Base-by-base conservation (phyloP, 2,329 filamentous ascomycete genomes). In the Metarhizium guizhouense region DNA sequence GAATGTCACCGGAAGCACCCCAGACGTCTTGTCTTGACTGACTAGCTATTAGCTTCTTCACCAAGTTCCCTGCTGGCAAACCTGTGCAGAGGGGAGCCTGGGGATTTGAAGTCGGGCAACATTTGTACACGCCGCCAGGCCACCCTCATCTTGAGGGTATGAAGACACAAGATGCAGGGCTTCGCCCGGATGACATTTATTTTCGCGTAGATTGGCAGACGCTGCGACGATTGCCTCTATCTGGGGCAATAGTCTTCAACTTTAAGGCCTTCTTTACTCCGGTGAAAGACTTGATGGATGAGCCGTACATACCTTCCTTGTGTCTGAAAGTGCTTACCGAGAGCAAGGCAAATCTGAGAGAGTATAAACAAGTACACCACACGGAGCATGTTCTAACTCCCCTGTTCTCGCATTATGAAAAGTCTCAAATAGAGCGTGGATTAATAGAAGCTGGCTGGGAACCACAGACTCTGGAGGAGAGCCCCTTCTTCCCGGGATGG, bases 141-240 rank as follows among this genome's bases (percentile, higher is more conserved):
- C 77, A 89, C 61, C 80, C 82, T 0, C 82, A 88, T 25, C 56
- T 84, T 85, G 62, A 70, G 73, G 45, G 75, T 82, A 36, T 81
- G 87, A 18, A 71, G 76, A 0, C 66, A 71, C 87, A 92, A 60
- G 74, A 81, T 51, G 72, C 77, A 0, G 70, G 74, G 20, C 72
- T 93, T 6, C 72, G 70, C 0, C 65, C 84, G 2, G 76, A 81
- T 0, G 80, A 88, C 40, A 75, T 88, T 59, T 74, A 86, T 58
- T 74, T 95, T 1, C 81, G 90, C 4, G 89, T 94, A 1, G 90
- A 95, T 68, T 95, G 90, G 88, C 91, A 95, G 70, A 95, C 90
- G 0, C 73, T 95, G 4, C 83, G 90, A 2, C 82, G 90, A 3
- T 72, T 95, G 0, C 90, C 91, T 0, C 74, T 95, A 0, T 90